These are phyloP conservation scores for Moniliophthora roreri DNA, from an alignment of 1,284 basidiomycete genomes.

Conservation along the genomic window DNA sequence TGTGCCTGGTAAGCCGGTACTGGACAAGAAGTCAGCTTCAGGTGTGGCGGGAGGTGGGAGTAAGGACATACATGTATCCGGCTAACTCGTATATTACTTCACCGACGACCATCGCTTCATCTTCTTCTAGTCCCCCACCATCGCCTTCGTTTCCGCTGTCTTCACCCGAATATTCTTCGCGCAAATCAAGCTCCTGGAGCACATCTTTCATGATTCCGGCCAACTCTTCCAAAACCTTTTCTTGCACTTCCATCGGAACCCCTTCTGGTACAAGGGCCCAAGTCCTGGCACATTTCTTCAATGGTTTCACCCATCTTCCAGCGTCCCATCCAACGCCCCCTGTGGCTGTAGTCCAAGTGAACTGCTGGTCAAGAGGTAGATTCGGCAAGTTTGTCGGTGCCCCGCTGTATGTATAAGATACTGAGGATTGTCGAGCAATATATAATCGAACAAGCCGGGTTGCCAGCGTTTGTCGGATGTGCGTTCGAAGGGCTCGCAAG, in stretches of 20 bases:
- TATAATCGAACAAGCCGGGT: constrained; percentile 64
- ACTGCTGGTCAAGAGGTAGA: constrained; percentile 50
- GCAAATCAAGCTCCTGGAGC: constrained; percentile 66
- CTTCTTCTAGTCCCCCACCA: constrained; percentile 38
- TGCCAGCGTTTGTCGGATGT: constrained; percentile 59
- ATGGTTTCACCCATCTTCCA: constrained; percentile 50
- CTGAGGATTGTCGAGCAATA: constrained; percentile 52
- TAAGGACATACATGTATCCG: constrained; percentile 53
- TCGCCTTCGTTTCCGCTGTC: constrained; percentile 21
- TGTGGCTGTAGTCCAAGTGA: constrained; percentile 30
- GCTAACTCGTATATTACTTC: constrained; percentile 57
- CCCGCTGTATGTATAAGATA: constrained; percentile 57
- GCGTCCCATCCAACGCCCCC: constrained; percentile 58
- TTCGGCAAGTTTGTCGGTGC: constrained; percentile 52
- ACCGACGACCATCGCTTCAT: constrained; percentile 63
- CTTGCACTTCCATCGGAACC: constrained; percentile 36
- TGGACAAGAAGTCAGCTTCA: constrained; percentile 4
- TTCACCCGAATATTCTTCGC: constrained; percentile 45
- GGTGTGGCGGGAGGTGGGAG: constrained; percentile 31
- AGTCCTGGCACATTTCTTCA: constrained; percentile 50
- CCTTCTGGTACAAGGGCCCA: constrained; percentile 49
- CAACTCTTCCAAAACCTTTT: constrained; percentile 65
- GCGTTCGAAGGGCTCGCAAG: constrained; percentile 61
- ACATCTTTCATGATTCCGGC: constrained; percentile 69
- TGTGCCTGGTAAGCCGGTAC: constrained; percentile 49